These are phyloP conservation scores for Monascus ruber DNA, from an alignment of 2,329 filamentous ascomycete species.

Conservation along the genomic window DNA sequence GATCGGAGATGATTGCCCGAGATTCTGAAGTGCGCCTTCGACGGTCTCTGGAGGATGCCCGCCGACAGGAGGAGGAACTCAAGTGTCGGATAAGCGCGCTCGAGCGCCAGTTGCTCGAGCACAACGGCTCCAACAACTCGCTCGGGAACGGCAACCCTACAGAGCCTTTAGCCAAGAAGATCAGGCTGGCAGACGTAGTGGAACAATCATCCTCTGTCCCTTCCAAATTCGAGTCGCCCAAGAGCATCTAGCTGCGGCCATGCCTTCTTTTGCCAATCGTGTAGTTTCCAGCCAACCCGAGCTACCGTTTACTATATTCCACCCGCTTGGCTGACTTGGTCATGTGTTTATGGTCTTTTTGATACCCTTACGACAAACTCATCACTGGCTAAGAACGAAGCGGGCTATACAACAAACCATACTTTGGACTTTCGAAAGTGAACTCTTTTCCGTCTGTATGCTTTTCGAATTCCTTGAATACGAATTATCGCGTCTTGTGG, in stretches of 20 bases:
- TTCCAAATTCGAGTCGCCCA: constrained; percentile 20
- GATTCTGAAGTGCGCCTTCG: constrained; percentile 46
- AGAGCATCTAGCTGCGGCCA: constrained; percentile 13
- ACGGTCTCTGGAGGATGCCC: constrained; percentile 61
- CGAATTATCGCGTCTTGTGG: too few species aligned
- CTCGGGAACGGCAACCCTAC: constrained; percentile 18
- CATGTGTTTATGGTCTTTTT: constrained; percentile 21
- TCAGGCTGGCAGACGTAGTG: constrained; percentile 44
- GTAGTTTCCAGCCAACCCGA: background rate
- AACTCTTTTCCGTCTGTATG: background rate
- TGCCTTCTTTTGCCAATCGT: constrained; percentile 3
- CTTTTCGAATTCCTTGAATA: too few species aligned
- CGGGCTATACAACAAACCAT: background rate
- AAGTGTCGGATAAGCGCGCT: constrained; percentile 74
- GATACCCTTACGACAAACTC: constrained; percentile 28
- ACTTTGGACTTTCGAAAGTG: background rate
- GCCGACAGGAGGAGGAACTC: constrained; percentile 66
- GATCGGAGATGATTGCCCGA: constrained; percentile 44
- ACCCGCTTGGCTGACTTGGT: constrained; percentile 13
- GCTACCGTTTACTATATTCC: constrained; percentile 3
- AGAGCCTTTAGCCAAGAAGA: constrained; percentile 44
- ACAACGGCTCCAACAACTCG: constrained; percentile 7
- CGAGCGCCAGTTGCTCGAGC: constrained; percentile 42
- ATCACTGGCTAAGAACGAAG: constrained; percentile 20
- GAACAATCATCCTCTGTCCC: constrained; percentile 28